Evolutionary conservation across 1,284 basidiomycete genomes (phyloP), one percentile per base, ranked within the genome.

Genomic region (Fomitopsis betulina): DNA sequence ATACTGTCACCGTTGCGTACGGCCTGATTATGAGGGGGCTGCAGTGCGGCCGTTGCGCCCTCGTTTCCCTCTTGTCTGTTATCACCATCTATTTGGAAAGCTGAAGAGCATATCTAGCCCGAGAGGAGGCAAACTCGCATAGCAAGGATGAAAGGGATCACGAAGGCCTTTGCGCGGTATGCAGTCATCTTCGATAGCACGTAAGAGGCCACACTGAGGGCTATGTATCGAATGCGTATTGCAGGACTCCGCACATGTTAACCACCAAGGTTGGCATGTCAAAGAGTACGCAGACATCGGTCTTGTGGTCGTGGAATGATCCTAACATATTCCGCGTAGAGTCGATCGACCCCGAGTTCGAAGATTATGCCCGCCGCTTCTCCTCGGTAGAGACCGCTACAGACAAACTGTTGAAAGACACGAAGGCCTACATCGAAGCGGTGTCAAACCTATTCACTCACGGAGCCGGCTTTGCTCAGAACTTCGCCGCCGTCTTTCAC

Each of bases 381-480:
- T 74, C 83, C 17, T 73, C 81, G 8, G 80, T 96, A 65, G 94
- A 98, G 74, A 76, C 84, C 58, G 87, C 92, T 15, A 84, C 89
- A 0, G 94, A 95, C 69, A 96, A 96, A 76, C 79, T 99, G 60
- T 74, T 94, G 65, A 98, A 98, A 76, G 96, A 99, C 70, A 87
- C 91, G 43, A 91, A 91, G 66, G 81, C 87, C 6, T 98, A 95
- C 75, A 85, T 86, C 9, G 94, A 98, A 57, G 83, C 88, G 30
- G 90, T 96, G 56, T 59, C 71, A 92, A 95, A 81, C 57, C 85
- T 99, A 56, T 87, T 99, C 70, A 85, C 84, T 3, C 82, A 91
- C 32, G 91, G 91, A 12, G 83, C 85, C 51, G 84, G 85, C 54
- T 96, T 93, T 70, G 86, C 87, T 1, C 80, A 81, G 2, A 92